Evolutionary conservation across 371 early-diverging fungal genomes (phyloP).

Genomic region (Mucor ambiguus): DNA sequence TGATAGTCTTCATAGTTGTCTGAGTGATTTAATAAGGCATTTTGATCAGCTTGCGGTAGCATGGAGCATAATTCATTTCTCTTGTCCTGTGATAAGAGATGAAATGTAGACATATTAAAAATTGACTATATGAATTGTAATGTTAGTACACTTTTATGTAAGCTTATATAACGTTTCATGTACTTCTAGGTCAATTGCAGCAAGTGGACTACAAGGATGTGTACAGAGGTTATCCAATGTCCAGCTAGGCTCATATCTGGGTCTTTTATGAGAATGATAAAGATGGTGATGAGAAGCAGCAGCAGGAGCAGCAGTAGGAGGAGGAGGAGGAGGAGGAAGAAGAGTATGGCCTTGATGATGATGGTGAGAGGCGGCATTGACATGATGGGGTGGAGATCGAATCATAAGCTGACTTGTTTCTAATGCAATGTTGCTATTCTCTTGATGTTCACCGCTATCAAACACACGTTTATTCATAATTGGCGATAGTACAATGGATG

Average conservation of each 20-base stretch:
- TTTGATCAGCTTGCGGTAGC: conserved; percentile 36
- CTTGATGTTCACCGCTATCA: conserved; percentile 18
- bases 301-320: too few species aligned
- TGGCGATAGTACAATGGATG: conserved; percentile 10
- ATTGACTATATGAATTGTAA: conserved; percentile 27
- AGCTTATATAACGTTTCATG: conserved; percentile 3
- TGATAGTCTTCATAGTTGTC: neutral
- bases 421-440: conserved; percentile 18
- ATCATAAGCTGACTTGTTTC: conserved; percentile 37
- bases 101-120: conserved; percentile 42
- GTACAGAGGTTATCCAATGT: conserved; percentile 35
- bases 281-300: neutral
- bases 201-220: conserved; percentile 37
- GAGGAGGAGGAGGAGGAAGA: neutral
- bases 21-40: conserved; percentile 1
- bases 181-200: conserved; percentile 43
- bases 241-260: conserved; percentile 37
- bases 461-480: conserved; percentile 13
- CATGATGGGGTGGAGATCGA: conserved; percentile 15
- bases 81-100: conserved; percentile 40
- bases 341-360: neutral
- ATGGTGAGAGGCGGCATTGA: neutral
- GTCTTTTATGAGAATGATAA: conserved; percentile 16
- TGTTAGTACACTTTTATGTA: conserved; percentile 7
- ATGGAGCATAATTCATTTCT: conserved; percentile 35